Base-by-base conservation (phyloP, 345 rosid genomes). In the Brassica nigra region DNA sequence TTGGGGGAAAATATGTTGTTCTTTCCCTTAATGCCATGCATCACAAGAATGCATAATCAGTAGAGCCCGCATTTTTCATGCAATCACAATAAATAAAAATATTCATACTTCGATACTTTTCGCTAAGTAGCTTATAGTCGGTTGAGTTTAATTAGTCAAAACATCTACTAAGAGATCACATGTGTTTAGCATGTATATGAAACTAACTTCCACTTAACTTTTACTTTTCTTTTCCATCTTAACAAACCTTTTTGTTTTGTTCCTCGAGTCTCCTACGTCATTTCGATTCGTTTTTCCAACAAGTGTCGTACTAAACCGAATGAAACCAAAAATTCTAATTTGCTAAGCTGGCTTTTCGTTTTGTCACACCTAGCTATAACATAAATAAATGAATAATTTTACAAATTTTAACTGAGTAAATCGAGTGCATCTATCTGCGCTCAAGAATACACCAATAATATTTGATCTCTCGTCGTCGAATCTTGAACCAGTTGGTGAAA, bases 51-150 rank as follows among this genome's bases (percentile, higher is more conserved):
- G 37, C 54, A 18, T 75, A 61, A 11, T 61, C 65, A 10, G 66
- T 15, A 27, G 28, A 72, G 68, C 67, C 69, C 73, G 30, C 74
- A 68, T 16, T 57, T 68, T 39, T 42, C 74, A 59, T 68, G 79
- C 73, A 76, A 58, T 16, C 31, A 68, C 66, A 36, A 70, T 8
- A 57, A 2, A 42, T 8, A 28, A 37, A 15, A 8, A 4, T 3
- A 36, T 5, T 37, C 4, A 3, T 64, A 75, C 59, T 39, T 29
- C 10, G 14, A 33, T 27, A 23, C 47, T 6, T 34, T 54, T 67
- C 44, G 16, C 33, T 29, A 39, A 58, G 31, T 10, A 31, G 62
- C 23, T 16, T 14, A 31, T 16, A 15, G 16, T 70, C 55, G 20
- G 16, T 31, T 31, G 30, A 20, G 64, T 59, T 34, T 23, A 58